Percentiles rank a stretch among this genome's conserved stretches.
Conservation (phyloP, 208 protist species). For the Leishmania amazonensis region DNA sequence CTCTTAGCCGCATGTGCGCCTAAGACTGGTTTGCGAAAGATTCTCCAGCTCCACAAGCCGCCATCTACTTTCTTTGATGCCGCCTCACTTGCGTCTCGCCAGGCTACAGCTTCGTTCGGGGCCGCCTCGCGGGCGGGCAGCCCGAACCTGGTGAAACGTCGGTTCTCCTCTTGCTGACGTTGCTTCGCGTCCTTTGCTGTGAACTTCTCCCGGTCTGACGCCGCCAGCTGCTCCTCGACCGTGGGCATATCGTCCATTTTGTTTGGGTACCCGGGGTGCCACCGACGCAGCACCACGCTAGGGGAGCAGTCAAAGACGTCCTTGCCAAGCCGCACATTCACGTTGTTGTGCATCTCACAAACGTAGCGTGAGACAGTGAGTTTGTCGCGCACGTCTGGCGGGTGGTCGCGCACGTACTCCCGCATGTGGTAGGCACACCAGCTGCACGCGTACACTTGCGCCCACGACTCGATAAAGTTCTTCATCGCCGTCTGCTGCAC, state of each 20-base stretch:
- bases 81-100: conserved; percentile 6
- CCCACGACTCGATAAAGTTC: conserved; percentile 78
- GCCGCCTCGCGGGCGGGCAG: conserved; percentile 8
- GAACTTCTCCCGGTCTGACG: conserved; percentile 16
- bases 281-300: conserved; percentile 70
- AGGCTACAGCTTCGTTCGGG: conserved; percentile 8
- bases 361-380: conserved; percentile 69
- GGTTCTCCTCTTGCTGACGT: conserved; percentile 18
- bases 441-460: conserved; percentile 86
- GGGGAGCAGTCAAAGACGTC: conserved; percentile 74
- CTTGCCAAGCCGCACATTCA: conserved; percentile 82
- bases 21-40: conserved; percentile 29
- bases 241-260: conserved; percentile 77
- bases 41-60: conserved; percentile 15
- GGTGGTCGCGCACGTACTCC: conserved; percentile 60
- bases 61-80: not conserved
- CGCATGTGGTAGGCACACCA: conserved; percentile 91
- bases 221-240: conserved; percentile 67
- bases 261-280: conserved; percentile 88
- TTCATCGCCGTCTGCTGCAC: conserved; percentile 74
- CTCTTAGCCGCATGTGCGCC: not conserved
- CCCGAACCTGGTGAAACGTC: conserved; percentile 19
- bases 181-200: conserved; percentile 15
- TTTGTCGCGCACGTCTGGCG: conserved; percentile 75
- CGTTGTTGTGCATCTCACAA: conserved; percentile 91